phyloP scores from a whole-genome alignment of 2,329 filamentous ascomycete species.

The Hymenoscyphus fraxineus region DNA sequence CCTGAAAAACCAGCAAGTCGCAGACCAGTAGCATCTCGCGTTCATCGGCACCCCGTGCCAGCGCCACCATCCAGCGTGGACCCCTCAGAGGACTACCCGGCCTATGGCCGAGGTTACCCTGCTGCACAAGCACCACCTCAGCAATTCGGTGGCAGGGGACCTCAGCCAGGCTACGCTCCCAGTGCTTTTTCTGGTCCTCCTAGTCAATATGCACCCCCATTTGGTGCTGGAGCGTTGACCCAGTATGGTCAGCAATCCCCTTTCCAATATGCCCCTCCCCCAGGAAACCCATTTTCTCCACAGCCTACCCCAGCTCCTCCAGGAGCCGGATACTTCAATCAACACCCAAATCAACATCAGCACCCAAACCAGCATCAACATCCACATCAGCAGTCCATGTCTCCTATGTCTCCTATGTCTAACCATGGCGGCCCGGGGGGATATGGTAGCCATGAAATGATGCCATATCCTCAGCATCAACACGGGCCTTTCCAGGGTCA shows the following conservation, averaged over 20 bases:
- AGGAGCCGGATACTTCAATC: slow-evolving; percentile 32
- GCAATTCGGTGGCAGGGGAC: slow-evolving; percentile 26
- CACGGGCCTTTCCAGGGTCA: slow-evolving; percentile 16
- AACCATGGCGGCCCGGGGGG: slow-evolving; percentile 25
- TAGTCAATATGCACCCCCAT: slow-evolving; percentile 29
- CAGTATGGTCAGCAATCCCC: slow-evolving; percentile 28
- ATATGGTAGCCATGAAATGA: slow-evolving; percentile 30
- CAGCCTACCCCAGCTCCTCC: slow-evolving; percentile 29
- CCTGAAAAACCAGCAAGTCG: slow-evolving; percentile 36
- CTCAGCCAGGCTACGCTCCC: slow-evolving; percentile 31
- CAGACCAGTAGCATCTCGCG: slow-evolving; percentile 38
- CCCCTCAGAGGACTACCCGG: slow-evolving; percentile 58
- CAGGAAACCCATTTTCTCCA: slow-evolving; percentile 32
- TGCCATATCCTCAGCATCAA: slow-evolving; percentile 33
- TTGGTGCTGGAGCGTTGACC: slow-evolving; percentile 30
- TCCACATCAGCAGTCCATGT: too few species aligned
- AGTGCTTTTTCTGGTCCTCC: slow-evolving; percentile 27
- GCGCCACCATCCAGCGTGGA: slow-evolving; percentile 60
- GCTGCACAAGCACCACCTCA: slow-evolving; percentile 34
- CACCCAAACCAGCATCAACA: too few species aligned
- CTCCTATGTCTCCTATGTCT: slow-evolving; percentile 36
- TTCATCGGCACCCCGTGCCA: slow-evolving; percentile 44
- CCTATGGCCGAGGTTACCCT: slow-evolving; percentile 41
- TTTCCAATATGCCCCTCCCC: slow-evolving; percentile 24
- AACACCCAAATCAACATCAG: slow-evolving; percentile 34